These are phyloP conservation scores for Rosa chinensis DNA, from an alignment of 306 rosid genomes.

Conservation along the genomic window DNA sequence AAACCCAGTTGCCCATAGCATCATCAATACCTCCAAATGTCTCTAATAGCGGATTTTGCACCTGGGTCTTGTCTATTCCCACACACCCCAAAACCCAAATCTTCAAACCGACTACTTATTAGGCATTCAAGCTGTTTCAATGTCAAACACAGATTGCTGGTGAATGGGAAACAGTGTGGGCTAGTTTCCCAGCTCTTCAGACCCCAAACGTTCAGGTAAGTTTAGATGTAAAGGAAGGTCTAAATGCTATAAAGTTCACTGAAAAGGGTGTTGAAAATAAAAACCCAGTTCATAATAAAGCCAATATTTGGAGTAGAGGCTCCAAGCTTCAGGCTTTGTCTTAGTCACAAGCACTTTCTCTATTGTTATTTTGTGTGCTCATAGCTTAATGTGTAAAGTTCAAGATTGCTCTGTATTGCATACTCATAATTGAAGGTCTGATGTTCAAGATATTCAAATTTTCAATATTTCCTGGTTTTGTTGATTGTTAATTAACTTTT, in stretches of 20 bases:
- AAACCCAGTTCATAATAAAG: slow-evolving; percentile 7
- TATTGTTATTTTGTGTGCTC: background rate
- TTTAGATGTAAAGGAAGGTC: background rate
- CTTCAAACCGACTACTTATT: slow-evolving; percentile 10
- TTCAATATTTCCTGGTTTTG: background rate
- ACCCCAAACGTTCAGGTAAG: slow-evolving; percentile 32
- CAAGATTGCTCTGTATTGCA: background rate
- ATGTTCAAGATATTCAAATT: background rate
- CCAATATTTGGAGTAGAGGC: background rate
- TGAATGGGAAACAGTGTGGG: slow-evolving; percentile 2
- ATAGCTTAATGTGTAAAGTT: background rate
- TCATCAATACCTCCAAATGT: slow-evolving; percentile 18
- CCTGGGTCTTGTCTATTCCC: slow-evolving; percentile 21
- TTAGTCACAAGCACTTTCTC: background rate
- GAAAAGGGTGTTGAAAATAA: background rate
- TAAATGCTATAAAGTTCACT: background rate
- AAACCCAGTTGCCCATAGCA: background rate
- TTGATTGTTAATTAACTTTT: background rate
- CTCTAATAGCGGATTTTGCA: slow-evolving; percentile 33
- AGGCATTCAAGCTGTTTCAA: slow-evolving; percentile 23
- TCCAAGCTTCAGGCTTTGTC: background rate
- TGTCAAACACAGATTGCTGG: slow-evolving; percentile 20
- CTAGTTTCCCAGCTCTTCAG: slow-evolving; percentile 25
- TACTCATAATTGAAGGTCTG: background rate
- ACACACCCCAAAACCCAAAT: slow-evolving; percentile 18